Evolutionary conservation across 371 early-diverging fungal genomes (phyloP).

Genomic region (Saksenaea vasiformis): DNA sequence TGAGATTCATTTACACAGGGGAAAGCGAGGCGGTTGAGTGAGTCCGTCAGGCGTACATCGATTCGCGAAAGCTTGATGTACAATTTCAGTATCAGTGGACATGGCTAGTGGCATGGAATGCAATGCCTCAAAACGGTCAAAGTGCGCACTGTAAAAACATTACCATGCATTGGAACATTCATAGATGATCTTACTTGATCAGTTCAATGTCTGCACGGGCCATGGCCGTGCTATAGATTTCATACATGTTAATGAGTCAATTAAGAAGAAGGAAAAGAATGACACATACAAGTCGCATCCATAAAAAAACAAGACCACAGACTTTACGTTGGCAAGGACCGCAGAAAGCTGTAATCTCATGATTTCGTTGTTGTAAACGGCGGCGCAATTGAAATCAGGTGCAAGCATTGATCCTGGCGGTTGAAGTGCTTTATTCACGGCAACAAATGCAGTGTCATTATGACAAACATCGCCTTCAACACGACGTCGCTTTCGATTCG

Average conservation of each 20-base stretch:
- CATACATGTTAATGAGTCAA: neutral
- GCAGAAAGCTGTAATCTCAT: conserved; percentile 7
- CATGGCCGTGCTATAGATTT: conserved; percentile 12
- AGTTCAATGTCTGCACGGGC: conserved; percentile 16
- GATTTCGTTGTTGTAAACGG: conserved; percentile 19
- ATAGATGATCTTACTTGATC: conserved; percentile 17
- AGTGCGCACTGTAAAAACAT: conserved; percentile 11
- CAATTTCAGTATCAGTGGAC: conserved; percentile 29
- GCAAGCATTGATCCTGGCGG: conserved; percentile 15
- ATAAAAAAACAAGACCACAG: conserved; percentile 34
- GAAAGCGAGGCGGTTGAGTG: conserved; percentile 13
- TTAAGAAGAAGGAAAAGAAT: neutral
- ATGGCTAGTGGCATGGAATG: conserved; percentile 24
- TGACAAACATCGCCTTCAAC: conserved; percentile 1
- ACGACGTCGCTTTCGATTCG: conserved; percentile 20
- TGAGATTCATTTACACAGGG: conserved; percentile 19
- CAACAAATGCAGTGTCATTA: neutral
- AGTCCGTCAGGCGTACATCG: conserved; percentile 9
- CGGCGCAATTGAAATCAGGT: conserved; percentile 28
- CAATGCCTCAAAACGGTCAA: conserved; percentile 17
- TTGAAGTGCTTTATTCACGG: conserved; percentile 18
- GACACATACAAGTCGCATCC: conserved; percentile 31
- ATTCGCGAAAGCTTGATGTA: conserved; percentile 23
- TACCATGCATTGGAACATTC: too few relatives aligned
- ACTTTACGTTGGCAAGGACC: neutral